Conservation (phyloP, 169 alveolate species). For the Plasmodium inui region DNA sequence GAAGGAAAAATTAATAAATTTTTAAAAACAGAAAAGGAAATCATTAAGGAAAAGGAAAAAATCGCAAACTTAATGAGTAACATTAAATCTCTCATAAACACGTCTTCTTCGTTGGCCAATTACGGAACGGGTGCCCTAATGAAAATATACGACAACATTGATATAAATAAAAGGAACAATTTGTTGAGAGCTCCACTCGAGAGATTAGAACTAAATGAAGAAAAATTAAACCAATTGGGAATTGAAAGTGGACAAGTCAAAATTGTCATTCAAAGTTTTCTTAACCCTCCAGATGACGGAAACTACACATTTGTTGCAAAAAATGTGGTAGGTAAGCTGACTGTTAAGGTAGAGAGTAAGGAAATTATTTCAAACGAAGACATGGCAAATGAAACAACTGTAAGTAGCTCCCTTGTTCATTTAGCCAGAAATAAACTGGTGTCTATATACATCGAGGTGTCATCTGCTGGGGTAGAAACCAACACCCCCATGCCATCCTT, state of each 20-base stretch:
- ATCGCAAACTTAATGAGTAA: conserved; percentile 34
- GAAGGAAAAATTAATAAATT: conserved; percentile 38
- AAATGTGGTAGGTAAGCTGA: conserved; percentile 29
- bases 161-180: conserved; percentile 15
- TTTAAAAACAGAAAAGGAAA: conserved; percentile 43
- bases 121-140: conserved; percentile 74
- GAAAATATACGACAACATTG: conserved; percentile 58
- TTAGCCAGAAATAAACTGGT: conserved; percentile 32
- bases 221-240: conserved; percentile 41
- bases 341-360: conserved; percentile 39
- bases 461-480: conserved; percentile 12
- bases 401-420: conserved; percentile 22
- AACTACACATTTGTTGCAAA: conserved; percentile 45
- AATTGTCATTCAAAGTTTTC: conserved; percentile 59
- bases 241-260: conserved; percentile 49
- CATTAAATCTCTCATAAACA: conserved; percentile 32
- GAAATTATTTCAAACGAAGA: conserved; percentile 45
- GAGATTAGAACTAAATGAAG: conserved; percentile 29
- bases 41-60: conserved; percentile 57
- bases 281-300: conserved; percentile 28
- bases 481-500: conserved; percentile 34
- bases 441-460: conserved; percentile 51
- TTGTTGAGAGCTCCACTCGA: conserved; percentile 58
- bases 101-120: conserved; percentile 44
- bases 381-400: not conserved